phyloP scores from a whole-genome alignment of 176 grass and related monocot species.

The Pontederia crassipes region DNA sequence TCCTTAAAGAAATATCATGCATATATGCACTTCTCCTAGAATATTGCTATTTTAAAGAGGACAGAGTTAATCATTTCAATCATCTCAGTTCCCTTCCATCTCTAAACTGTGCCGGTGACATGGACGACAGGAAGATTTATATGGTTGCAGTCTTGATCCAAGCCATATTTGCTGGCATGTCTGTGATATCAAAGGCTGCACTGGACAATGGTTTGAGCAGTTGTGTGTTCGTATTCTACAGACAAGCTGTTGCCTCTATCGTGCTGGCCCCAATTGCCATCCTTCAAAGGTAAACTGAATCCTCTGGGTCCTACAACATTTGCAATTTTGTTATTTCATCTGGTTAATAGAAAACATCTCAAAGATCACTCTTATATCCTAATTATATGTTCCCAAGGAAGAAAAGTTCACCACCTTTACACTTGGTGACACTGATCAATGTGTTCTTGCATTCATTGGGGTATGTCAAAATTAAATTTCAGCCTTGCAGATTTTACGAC shows the following conservation, averaged over 20 bases:
- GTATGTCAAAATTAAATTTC: constrained; percentile 8
- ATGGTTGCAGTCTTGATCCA: constrained; percentile 34
- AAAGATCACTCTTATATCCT: too few species aligned
- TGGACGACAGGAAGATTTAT: constrained; percentile 28
- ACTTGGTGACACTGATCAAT: constrained; percentile 37
- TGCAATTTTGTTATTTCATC: too few species aligned
- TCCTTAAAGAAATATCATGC: too few species aligned
- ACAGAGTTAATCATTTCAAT: not conserved
- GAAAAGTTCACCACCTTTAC: constrained; percentile 34
- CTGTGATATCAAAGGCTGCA: constrained; percentile 51
- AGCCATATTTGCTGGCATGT: constrained; percentile 61
- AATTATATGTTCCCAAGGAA: constrained; percentile 9
- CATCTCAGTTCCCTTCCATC: too few species aligned
- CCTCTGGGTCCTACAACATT: not conserved
- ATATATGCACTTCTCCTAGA: too few species aligned
- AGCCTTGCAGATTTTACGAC: too few species aligned
- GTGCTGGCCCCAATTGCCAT: constrained; percentile 45
- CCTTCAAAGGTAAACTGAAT: constrained; percentile 12
- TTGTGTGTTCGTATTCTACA: constrained; percentile 75
- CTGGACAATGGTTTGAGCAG: constrained; percentile 55
- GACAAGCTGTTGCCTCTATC: constrained; percentile 50
- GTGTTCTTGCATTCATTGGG: constrained; percentile 62
- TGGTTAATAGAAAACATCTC: too few species aligned
- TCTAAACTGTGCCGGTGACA: not conserved
- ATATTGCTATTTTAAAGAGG: too few species aligned